Percentiles rank a stretch among this genome's conserved stretches.
Evolutionary conservation across 2,329 filamentous ascomycete species (phyloP).

Genomic region (Scortechinia acanthostroma): DNA sequence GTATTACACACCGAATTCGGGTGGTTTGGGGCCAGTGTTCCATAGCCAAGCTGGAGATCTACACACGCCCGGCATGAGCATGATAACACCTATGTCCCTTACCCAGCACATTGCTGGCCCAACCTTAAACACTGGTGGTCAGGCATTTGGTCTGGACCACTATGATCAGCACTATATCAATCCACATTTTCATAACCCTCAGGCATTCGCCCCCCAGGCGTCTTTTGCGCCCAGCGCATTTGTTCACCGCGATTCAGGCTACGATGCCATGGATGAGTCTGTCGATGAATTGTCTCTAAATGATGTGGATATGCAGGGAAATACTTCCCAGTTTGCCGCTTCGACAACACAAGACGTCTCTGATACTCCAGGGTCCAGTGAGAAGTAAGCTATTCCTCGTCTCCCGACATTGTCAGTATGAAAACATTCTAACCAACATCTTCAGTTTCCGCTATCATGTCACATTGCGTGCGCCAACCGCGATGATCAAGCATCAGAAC

Average conservation of each 20-base stretch:
- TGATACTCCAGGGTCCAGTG: too few species aligned
- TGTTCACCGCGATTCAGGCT: constrained; percentile 72
- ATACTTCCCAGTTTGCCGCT: constrained; percentile 51
- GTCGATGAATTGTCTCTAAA: constrained; percentile 55
- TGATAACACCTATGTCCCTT: constrained; percentile 70
- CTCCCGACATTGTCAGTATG: not conserved
- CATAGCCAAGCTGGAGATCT: constrained; percentile 80
- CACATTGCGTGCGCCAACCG: constrained; percentile 85
- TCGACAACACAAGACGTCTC: too few species aligned
- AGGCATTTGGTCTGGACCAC: constrained; percentile 65
- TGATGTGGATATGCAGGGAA: constrained; percentile 36
- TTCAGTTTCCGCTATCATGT: constrained; percentile 77
- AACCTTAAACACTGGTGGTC: too few species aligned
- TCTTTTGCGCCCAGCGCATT: constrained; percentile 75
- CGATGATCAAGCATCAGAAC: constrained; percentile 83
- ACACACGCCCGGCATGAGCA: constrained; percentile 70
- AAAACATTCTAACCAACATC: not conserved
- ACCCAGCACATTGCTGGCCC: too few species aligned
- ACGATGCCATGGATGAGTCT: constrained; percentile 69
- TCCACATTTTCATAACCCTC: constrained; percentile 15
- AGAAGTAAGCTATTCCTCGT: not conserved
- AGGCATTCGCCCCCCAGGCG: constrained; percentile 17
- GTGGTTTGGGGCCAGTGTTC: constrained; percentile 72
- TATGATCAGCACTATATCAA: constrained; percentile 38
- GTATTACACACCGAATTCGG: constrained; percentile 83